Conservation (phyloP, 2,329 filamentous ascomycete genomes). For the Pseudogymnoascus sp. region DNA sequence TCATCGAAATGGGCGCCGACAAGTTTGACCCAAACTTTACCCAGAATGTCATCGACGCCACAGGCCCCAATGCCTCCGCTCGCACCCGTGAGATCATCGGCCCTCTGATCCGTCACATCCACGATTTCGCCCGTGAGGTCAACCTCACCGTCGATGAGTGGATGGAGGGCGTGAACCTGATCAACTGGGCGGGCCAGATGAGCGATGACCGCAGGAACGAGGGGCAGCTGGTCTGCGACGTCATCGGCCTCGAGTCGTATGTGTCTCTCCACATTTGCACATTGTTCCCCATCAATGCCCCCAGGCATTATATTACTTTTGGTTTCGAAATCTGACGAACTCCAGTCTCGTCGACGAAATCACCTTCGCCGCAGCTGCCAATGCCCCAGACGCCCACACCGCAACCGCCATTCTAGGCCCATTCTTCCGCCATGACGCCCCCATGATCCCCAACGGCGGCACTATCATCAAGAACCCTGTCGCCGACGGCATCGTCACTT, state of each 20-base stretch:
- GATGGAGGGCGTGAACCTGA: slow-evolving; percentile 47
- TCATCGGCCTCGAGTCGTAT: slow-evolving; percentile 54
- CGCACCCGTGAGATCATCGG: slow-evolving; percentile 48
- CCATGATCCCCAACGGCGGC: slow-evolving; percentile 43
- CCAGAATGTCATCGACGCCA: slow-evolving; percentile 51
- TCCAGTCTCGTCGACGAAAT: slow-evolving; percentile 34
- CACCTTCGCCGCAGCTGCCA: slow-evolving; percentile 18
- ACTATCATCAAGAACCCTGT: slow-evolving; percentile 46
- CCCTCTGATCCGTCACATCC: slow-evolving; percentile 47
- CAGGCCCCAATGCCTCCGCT: slow-evolving; percentile 51
- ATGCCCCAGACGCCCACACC: slow-evolving; percentile 32
- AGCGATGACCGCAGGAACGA: slow-evolving; percentile 55
- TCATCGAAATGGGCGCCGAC: no score
- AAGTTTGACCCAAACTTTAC: slow-evolving; percentile 48
- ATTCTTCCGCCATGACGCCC: slow-evolving; percentile 55
- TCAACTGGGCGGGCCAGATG: slow-evolving; percentile 58
- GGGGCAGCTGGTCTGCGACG: slow-evolving; percentile 55
- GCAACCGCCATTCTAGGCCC: slow-evolving; percentile 54
- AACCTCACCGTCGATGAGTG: slow-evolving; percentile 53
- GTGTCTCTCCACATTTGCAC: slow-evolving; percentile 9
- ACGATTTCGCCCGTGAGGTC: slow-evolving; percentile 52
- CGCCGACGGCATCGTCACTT: slow-evolving; percentile 41
- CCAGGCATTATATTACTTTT: background rate
- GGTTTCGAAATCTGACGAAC: slow-evolving; percentile 18
- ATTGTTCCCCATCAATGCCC: no score